These are phyloP conservation scores for Pistacia integerrima DNA, from an alignment of 345 rosid genomes.

Conservation along the genomic window DNA sequence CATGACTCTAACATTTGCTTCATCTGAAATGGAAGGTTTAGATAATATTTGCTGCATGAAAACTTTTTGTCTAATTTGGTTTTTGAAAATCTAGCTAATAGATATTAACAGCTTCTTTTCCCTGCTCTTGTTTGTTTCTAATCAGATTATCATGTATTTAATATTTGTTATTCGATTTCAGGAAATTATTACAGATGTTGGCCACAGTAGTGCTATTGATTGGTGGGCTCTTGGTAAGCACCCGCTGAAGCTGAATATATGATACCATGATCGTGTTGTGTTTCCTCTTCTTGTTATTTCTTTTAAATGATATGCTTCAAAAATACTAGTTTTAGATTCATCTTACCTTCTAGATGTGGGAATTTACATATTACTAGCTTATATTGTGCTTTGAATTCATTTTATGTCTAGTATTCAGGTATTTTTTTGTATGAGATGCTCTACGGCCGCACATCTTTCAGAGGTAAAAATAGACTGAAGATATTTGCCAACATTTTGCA, in stretches of 20 bases:
- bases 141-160: too few species aligned
- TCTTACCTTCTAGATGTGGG: background rate
- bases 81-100: background rate
- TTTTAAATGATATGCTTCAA: background rate
- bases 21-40: background rate
- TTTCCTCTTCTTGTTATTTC: background rate
- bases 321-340: background rate
- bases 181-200: conserved; percentile 92
- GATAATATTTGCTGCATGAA: background rate
- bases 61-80: background rate
- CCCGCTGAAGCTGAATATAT: background rate
- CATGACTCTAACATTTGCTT: background rate
- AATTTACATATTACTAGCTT: too few species aligned
- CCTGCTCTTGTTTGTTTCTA: too few species aligned
- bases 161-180: conserved; percentile 32
- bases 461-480: conserved; percentile 97
- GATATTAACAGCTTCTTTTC: too few species aligned
- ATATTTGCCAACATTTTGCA: conserved; percentile 89
- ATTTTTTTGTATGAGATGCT: conserved; percentile 94
- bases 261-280: background rate
- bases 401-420: conserved; percentile 48
- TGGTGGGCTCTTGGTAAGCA: conserved; percentile 98
- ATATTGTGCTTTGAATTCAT: background rate
- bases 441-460: conserved; percentile 95
- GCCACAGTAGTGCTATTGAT: conserved; percentile 92